These are phyloP conservation scores for Ettlia oleoabundans DNA, from an alignment of 139 green algal genomes.

Conservation along the genomic window DNA sequence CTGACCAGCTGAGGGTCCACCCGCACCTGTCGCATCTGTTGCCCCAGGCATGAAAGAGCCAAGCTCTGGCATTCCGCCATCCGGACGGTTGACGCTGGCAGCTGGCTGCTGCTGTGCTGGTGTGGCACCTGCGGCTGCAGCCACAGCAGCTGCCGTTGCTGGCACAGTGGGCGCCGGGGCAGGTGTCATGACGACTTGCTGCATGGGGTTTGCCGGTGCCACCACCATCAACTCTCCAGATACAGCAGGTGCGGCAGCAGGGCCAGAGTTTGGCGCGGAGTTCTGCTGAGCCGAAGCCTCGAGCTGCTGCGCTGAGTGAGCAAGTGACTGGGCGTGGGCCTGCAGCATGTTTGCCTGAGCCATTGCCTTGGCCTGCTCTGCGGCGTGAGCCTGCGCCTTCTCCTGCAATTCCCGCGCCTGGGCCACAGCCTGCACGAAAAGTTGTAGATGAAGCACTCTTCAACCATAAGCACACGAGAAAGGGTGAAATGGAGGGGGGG, in stretches of 20 bases:
- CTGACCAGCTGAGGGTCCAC: too few species aligned
- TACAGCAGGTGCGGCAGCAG: neutral
- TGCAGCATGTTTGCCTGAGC: slow-evolving; percentile 46
- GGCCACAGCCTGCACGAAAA: slow-evolving; percentile 29
- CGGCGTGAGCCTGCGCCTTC: slow-evolving; percentile 64
- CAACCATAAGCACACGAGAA: too few species aligned
- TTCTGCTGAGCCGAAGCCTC: slow-evolving; percentile 2
- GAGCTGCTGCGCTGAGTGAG: slow-evolving; percentile 34
- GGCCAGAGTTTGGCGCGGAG: neutral
- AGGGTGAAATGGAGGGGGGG: too few species aligned
- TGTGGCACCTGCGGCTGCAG: neutral
- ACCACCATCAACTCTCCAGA: neutral
- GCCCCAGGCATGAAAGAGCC: neutral
- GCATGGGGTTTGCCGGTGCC: neutral
- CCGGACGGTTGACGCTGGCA: neutral
- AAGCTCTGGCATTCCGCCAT: neutral
- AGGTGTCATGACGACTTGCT: neutral
- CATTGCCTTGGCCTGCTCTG: slow-evolving; percentile 53
- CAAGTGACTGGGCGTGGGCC: slow-evolving; percentile 53
- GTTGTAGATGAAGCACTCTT: too few species aligned
- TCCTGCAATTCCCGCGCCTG: slow-evolving; percentile 48
- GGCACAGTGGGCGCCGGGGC: neutral
- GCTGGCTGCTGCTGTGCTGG: neutral
- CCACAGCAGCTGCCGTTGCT: neutral
- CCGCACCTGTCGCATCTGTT: too few species aligned